Percentiles rank a stretch among this genome's conserved stretches.
These are phyloP conservation scores for Domatiomyces catenatus DNA, from an alignment of 2,329 filamentous ascomycete species.

Conservation along the genomic window DNA sequence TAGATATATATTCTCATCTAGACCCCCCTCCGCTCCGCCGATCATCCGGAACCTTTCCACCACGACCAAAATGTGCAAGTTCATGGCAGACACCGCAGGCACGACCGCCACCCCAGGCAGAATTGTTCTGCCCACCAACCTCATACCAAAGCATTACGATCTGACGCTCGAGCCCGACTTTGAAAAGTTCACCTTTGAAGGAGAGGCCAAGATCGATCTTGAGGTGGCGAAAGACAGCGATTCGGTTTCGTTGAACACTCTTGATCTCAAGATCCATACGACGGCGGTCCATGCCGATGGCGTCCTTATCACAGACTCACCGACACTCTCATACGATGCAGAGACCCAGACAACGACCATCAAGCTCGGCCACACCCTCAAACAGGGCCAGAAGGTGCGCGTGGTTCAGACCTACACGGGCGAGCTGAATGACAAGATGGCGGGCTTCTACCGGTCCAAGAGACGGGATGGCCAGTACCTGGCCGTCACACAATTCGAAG, in stretches of 20 bases:
- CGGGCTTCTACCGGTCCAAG: constrained; percentile 94
- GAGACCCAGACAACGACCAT: constrained; percentile 69
- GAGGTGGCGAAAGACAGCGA: constrained; percentile 72
- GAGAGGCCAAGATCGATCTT: constrained; percentile 70
- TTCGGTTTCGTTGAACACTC: constrained; percentile 73
- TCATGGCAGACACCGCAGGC: constrained; percentile 15
- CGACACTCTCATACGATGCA: constrained; percentile 57
- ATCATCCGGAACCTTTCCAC: not conserved
- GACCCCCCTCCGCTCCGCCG: not conserved
- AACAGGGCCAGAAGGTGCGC: constrained; percentile 61
- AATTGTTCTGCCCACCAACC: constrained; percentile 79
- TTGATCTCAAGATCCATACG: constrained; percentile 69
- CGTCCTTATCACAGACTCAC: constrained; percentile 43
- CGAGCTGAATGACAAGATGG: constrained; percentile 83
- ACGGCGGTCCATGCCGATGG: constrained; percentile 52
- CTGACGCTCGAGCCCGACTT: constrained; percentile 85
- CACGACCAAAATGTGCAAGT: constrained; percentile 15
- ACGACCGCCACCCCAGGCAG: constrained; percentile 28
- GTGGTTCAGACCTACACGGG: constrained; percentile 66
- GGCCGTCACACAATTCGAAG: constrained; percentile 90
- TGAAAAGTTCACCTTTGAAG: constrained; percentile 71
- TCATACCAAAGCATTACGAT: constrained; percentile 84
- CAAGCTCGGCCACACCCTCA: constrained; percentile 56
- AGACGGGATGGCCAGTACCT: constrained; percentile 63
- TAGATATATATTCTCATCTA: not conserved